A percentile compares a stretch with the other conserved stretches of the same genome.
phyloP scores from a whole-genome alignment of 2,329 filamentous ascomycete species.

The Cucurbitaria berberidis region DNA sequence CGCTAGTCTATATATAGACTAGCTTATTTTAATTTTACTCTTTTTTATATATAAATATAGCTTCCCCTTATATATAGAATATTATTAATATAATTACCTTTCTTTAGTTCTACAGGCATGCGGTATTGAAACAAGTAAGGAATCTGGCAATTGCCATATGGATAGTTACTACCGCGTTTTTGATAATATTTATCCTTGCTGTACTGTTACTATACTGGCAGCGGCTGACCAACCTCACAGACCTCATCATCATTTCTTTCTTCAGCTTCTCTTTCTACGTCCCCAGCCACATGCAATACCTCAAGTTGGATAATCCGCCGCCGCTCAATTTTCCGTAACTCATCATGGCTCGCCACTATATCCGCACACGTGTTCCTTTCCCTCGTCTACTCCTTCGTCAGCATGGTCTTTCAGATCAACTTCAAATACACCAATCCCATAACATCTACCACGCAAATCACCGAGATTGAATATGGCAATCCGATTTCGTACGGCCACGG shows the following conservation, averaged over 20 bases:
- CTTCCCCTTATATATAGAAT: no score
- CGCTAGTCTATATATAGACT: no score
- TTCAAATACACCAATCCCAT: slow-evolving; percentile 55
- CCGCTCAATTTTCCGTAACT: slow-evolving; percentile 65
- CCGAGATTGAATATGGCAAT: slow-evolving; percentile 47
- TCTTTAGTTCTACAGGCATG: no score
- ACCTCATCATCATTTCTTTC: slow-evolving; percentile 71
- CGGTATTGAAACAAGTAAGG: slow-evolving; percentile 49
- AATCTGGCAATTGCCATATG: slow-evolving; percentile 51
- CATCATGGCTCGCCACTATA: slow-evolving; percentile 61
- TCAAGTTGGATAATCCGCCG: slow-evolving; percentile 61
- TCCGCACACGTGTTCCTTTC: slow-evolving; percentile 67
- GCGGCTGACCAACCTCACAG: slow-evolving; percentile 10
- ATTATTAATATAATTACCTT: no score
- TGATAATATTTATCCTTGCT: slow-evolving; percentile 62
- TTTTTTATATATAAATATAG: no score
- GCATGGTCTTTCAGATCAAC: slow-evolving; percentile 67
- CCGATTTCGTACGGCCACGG: slow-evolving; percentile 63
- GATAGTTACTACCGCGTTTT: slow-evolving; percentile 54
- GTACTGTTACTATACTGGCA: slow-evolving; percentile 66
- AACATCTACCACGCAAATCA: slow-evolving; percentile 53
- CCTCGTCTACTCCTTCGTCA: slow-evolving; percentile 68
- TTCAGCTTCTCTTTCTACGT: slow-evolving; percentile 71
- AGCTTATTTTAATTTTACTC: no score
- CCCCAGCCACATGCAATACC: slow-evolving; percentile 66